phyloP scores from a whole-genome alignment of 306 rosid species.

The Sicyos baderoa region DNA sequence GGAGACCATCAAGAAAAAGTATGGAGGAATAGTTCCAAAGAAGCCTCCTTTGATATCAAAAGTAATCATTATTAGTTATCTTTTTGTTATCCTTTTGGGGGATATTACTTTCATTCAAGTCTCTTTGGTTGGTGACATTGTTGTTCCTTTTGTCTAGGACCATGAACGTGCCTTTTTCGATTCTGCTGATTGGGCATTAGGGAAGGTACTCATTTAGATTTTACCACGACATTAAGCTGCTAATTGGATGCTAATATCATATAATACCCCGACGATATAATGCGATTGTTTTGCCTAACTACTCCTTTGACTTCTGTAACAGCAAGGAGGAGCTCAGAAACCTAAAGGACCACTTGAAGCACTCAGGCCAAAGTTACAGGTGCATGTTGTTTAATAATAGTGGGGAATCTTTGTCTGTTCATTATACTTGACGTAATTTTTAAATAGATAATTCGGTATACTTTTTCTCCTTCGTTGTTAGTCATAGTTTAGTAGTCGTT shows the following conservation, averaged over 20 bases:
- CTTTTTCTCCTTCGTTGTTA: neutral
- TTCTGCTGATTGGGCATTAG: conserved; percentile 99
- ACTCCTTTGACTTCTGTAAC: conserved; percentile 29
- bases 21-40: conserved; percentile 82
- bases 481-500: neutral
- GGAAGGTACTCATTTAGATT: conserved; percentile 53
- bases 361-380: conserved; percentile 98
- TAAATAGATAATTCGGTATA: neutral
- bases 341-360: conserved; percentile 98
- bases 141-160: conserved; percentile 44
- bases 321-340: conserved; percentile 79
- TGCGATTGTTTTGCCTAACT: conserved; percentile 21
- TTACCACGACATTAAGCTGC: neutral
- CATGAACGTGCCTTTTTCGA: conserved; percentile 96
- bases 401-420: neutral
- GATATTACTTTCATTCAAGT: conserved; percentile 4
- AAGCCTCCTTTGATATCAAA: conserved; percentile 93
- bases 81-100: neutral
- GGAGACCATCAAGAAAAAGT: conserved; percentile 67
- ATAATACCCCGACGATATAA: conserved; percentile 5
- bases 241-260: neutral
- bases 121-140: conserved; percentile 13
- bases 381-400: conserved; percentile 22
- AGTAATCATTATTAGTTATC: conserved; percentile 34
- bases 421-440: neutral